Conservation (phyloP, 306 rosid genomes). For the Sicyos baderoa region DNA sequence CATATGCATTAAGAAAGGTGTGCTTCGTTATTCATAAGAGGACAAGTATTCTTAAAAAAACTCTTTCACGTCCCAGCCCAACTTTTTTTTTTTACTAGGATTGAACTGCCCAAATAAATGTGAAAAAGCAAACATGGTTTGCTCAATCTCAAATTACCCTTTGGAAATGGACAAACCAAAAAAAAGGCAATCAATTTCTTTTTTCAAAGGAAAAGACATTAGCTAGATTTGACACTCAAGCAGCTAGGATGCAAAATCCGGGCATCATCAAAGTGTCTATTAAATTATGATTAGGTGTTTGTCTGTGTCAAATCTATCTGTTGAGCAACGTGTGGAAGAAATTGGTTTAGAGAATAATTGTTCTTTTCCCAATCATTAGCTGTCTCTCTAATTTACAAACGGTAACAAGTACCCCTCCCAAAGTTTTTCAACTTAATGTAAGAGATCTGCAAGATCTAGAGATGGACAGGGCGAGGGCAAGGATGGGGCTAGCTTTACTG, state of each 20-base stretch:
- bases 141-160: background rate
- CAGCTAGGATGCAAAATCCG: slow-evolving; percentile 8
- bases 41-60: no score
- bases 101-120: background rate
- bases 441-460: no score
- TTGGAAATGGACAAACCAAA: background rate
- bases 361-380: no score
- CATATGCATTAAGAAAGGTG: no score
- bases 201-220: background rate
- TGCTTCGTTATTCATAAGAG: no score
- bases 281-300: slow-evolving; percentile 2
- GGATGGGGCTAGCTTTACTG: no score
- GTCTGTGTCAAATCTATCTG: background rate
- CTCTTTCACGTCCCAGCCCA: background rate
- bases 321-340: background rate
- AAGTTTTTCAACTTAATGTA: no score
- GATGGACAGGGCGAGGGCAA: no score
- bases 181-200: background rate
- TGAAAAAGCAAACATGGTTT: background rate
- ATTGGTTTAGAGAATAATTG: slow-evolving; percentile 1
- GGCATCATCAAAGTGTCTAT: background rate
- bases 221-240: background rate
- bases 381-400: no score
- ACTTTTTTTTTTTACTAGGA: background rate
- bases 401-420: no score